Percentiles rank a stretch among this genome's conserved stretches.
These are phyloP conservation scores for Solanum hybrid DNA, from an alignment of 305 asterid genomes.

Conservation along the genomic window DNA sequence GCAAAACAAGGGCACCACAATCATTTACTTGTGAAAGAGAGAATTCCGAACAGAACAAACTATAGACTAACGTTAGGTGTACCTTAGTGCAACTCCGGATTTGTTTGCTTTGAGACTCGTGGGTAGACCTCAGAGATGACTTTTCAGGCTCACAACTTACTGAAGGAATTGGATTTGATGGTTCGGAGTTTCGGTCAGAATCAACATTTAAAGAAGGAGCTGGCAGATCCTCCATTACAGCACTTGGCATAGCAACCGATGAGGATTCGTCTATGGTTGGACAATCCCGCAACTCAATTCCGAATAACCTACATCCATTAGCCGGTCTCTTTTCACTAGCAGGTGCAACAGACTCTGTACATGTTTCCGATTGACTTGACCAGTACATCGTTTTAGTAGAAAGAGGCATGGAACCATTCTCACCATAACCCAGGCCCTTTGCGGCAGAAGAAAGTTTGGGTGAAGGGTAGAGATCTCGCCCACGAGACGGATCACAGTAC, in stretches of 20 bases:
- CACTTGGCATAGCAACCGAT: slow-evolving; percentile 14
- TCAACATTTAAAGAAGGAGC: slow-evolving; percentile 37
- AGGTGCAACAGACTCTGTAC: slow-evolving; percentile 46
- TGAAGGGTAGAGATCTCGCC: slow-evolving; percentile 38
- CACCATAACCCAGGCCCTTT: slow-evolving; percentile 29
- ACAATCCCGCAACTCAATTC: slow-evolving; percentile 53
- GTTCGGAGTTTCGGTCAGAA: slow-evolving; percentile 51
- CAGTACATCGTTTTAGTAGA: slow-evolving; percentile 36
- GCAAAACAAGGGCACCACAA: not conserved
- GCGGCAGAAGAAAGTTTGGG: slow-evolving; percentile 43
- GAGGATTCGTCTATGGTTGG: slow-evolving; percentile 40
- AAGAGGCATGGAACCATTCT: slow-evolving; percentile 30
- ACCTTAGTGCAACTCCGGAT: slow-evolving; percentile 89
- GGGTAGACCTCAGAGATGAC: slow-evolving; percentile 65
- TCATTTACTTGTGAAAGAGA: not conserved
- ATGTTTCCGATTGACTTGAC: slow-evolving; percentile 38
- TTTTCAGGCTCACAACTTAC: slow-evolving; percentile 73
- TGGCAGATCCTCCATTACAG: slow-evolving; percentile 31
- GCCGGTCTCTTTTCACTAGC: slow-evolving; percentile 53
- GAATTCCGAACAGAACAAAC: not conserved
- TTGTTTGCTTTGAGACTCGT: slow-evolving; percentile 54
- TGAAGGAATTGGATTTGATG: slow-evolving; percentile 48
- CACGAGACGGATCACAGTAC: slow-evolving; percentile 36
- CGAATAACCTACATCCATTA: slow-evolving; percentile 71
- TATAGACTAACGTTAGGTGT: not conserved